phyloP scores from a whole-genome alignment of 345 rosid species.

The Gossypium arboreum region DNA sequence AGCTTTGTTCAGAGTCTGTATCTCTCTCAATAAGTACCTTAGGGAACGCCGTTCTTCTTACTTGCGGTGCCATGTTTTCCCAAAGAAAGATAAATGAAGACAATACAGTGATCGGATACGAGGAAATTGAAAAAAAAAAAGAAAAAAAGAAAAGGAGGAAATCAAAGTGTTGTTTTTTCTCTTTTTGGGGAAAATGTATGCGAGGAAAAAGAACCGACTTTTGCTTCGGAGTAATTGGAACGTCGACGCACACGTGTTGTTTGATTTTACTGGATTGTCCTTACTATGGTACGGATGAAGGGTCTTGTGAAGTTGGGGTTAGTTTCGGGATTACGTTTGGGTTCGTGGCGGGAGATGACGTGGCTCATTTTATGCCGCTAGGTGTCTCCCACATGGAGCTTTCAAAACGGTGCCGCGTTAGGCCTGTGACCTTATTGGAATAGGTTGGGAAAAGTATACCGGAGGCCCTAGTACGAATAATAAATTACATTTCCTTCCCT shows the following conservation, averaged over 20 bases:
- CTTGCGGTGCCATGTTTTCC: conserved; percentile 48
- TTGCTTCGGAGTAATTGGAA: background rate
- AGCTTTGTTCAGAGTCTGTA: conserved; percentile 68
- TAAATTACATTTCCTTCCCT: too few species aligned
- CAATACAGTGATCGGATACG: conserved; percentile 6
- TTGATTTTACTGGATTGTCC: conserved; percentile 17
- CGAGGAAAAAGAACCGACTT: conserved; percentile 12
- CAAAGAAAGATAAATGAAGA: conserved; percentile 3
- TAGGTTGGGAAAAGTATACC: too few species aligned
- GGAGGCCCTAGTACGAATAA: too few species aligned
- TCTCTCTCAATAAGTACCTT: conserved; percentile 63
- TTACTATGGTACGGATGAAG: background rate
- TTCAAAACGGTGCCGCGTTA: background rate
- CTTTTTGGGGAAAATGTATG: background rate
- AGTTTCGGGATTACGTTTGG: background rate
- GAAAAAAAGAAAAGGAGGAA: background rate
- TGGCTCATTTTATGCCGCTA: conserved; percentile 25
- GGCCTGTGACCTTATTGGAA: too few species aligned
- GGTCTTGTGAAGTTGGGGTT: background rate
- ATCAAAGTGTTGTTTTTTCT: background rate
- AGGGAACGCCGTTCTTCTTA: conserved; percentile 52
- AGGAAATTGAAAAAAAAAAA: background rate
- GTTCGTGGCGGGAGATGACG: conserved; percentile 34
- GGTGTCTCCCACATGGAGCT: background rate
- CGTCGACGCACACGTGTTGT: background rate